phyloP scores from a whole-genome alignment of 192 early-diverging fungal species.

The Oehlia diaphana region DNA sequence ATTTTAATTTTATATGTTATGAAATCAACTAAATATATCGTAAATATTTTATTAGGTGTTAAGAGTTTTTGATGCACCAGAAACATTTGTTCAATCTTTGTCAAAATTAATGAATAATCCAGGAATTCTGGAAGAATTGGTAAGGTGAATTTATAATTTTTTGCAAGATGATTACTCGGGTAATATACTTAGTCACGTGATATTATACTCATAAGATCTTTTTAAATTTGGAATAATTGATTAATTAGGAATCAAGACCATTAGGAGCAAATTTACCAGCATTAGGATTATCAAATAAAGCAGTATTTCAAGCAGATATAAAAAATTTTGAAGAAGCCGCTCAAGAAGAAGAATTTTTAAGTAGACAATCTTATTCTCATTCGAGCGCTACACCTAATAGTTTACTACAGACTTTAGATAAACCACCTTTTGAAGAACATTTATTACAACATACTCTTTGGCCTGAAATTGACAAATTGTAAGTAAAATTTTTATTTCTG shows the following conservation, averaged over 20 bases:
- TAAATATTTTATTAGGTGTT: slow-evolving; percentile 54
- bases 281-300: slow-evolving; percentile 95
- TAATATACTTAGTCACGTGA: too few species aligned
- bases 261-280: slow-evolving; percentile 84
- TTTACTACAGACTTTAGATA: slow-evolving; percentile 42
- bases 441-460: slow-evolving; percentile 88
- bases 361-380: slow-evolving; percentile 58
- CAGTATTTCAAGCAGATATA: slow-evolving; percentile 65
- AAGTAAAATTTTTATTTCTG: slow-evolving; percentile 26
- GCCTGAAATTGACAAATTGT: slow-evolving; percentile 96
- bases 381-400: slow-evolving; percentile 47
- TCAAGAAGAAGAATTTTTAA: slow-evolving; percentile 60
- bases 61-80: slow-evolving; percentile 85
- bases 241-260: slow-evolving; percentile 52
- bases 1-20: not conserved
- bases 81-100: slow-evolving; percentile 71
- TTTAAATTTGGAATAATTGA: not conserved
- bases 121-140: slow-evolving; percentile 41
- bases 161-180: not conserved
- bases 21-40: not conserved
- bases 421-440: slow-evolving; percentile 89
- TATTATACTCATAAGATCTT: not conserved
- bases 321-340: slow-evolving; percentile 44
- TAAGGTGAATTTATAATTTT: slow-evolving; percentile 24
- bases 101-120: slow-evolving; percentile 46